Conservation (phyloP, 2,329 filamentous ascomycete species). For the Tolypocladium inflatum region DNA sequence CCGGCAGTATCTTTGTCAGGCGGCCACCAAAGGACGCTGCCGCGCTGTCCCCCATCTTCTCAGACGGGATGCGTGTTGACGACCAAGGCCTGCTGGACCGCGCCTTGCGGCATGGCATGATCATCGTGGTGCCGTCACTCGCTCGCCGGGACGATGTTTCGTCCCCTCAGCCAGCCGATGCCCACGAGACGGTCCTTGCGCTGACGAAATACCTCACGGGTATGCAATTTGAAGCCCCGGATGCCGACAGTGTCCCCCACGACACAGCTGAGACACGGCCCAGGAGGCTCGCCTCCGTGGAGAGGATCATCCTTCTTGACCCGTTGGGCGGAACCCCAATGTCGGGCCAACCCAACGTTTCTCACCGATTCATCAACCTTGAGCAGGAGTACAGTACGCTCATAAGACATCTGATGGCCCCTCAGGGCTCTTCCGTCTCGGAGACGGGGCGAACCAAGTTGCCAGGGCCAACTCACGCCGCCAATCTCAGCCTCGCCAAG, state of each 20-base stretch:
- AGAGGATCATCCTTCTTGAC: slow-evolving; percentile 84
- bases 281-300: slow-evolving; percentile 53
- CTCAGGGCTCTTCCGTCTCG: slow-evolving; percentile 15
- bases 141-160: slow-evolving; percentile 32
- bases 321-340: slow-evolving; percentile 77
- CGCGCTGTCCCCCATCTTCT: slow-evolving; percentile 10
- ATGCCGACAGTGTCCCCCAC: background rate
- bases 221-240: slow-evolving; percentile 34
- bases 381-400: slow-evolving; percentile 78
- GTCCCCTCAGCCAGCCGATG: slow-evolving; percentile 28
- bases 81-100: slow-evolving; percentile 21
- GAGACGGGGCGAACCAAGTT: slow-evolving; percentile 19
- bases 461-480: slow-evolving; percentile 38
- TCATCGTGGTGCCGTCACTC: slow-evolving; percentile 30
- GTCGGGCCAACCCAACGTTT: slow-evolving; percentile 25
- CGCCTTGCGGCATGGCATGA: slow-evolving; percentile 21
- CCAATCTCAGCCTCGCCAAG: slow-evolving; percentile 66
- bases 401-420: slow-evolving; percentile 45
- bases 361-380: slow-evolving; percentile 69
- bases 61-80: slow-evolving; percentile 17
- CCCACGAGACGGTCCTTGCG: slow-evolving; percentile 61
- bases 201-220: slow-evolving; percentile 69
- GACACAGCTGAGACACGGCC: slow-evolving; percentile 24
- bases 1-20: slow-evolving; percentile 36
- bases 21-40: background rate